Evolutionary conservation across 805 yeast genomes (phyloP).

Genomic region (Jamesozyma lodderae): DNA sequence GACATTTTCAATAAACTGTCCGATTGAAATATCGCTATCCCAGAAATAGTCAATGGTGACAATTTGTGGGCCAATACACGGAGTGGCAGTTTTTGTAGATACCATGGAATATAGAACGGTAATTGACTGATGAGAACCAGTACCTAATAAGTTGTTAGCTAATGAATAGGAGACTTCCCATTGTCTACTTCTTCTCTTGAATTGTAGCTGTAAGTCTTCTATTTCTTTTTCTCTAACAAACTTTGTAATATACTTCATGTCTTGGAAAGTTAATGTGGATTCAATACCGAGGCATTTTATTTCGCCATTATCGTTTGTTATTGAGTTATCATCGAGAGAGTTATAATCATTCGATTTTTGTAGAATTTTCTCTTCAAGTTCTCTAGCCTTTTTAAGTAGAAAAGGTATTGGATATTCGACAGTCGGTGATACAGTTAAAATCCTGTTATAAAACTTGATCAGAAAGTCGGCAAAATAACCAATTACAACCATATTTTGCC

Average conservation of each 20-base stretch:
- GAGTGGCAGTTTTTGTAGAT: slow-evolving; percentile 75
- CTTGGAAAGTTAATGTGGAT: slow-evolving; percentile 28
- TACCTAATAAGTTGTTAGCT: slow-evolving; percentile 52
- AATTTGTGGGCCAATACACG: slow-evolving; percentile 87
- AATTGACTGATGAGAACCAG: slow-evolving; percentile 69
- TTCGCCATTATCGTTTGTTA: slow-evolving; percentile 8
- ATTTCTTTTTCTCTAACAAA: slow-evolving; percentile 28
- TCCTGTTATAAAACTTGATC: slow-evolving; percentile 37
- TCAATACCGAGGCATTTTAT: slow-evolving; percentile 18
- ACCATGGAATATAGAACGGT: slow-evolving; percentile 74
- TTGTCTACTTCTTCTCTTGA: slow-evolving; percentile 37
- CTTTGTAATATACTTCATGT: slow-evolving; percentile 25
- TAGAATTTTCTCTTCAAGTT: slow-evolving; percentile 36
- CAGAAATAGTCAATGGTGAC: slow-evolving; percentile 80
- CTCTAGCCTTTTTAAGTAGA: slow-evolving; percentile 45
- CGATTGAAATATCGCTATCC: slow-evolving; percentile 83
- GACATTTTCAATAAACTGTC: slow-evolving; percentile 76
- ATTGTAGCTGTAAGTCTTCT: slow-evolving; percentile 25
- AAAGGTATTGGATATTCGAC: slow-evolving; percentile 67
- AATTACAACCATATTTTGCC: slow-evolving; percentile 10
- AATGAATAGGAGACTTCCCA: slow-evolving; percentile 57
- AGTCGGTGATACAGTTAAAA: slow-evolving; percentile 78
- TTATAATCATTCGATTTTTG: slow-evolving; percentile 21
- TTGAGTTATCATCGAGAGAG: slow-evolving; percentile 18
- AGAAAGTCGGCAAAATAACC: slow-evolving; percentile 34